Conservation (phyloP, 345 rosid species). For the Lagerstroemia speciosa region DNA sequence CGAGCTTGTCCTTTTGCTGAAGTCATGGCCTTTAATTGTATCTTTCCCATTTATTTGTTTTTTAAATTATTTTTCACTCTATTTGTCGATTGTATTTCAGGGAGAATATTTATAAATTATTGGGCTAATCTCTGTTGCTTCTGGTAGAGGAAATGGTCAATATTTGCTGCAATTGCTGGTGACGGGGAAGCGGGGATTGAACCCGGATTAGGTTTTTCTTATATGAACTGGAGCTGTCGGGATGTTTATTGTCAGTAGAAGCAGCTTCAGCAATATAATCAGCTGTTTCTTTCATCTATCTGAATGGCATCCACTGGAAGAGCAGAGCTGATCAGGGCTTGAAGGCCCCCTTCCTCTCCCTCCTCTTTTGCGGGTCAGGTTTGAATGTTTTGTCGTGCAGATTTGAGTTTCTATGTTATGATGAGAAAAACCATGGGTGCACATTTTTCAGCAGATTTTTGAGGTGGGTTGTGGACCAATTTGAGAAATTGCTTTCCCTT, state of each 20-base stretch:
- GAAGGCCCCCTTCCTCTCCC: slow-evolving; percentile 23
- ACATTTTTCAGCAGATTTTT: slow-evolving; percentile 23
- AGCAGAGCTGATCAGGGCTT: slow-evolving; percentile 39
- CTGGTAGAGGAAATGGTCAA: slow-evolving; percentile 13
- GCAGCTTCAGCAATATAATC: slow-evolving; percentile 28
- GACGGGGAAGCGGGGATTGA: slow-evolving; percentile 11
- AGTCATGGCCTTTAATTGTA: neutral
- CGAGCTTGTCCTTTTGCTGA: neutral
- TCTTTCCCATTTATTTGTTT: neutral
- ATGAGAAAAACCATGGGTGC: neutral
- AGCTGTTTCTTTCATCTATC: slow-evolving; percentile 58
- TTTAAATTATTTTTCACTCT: neutral
- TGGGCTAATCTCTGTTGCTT: neutral
- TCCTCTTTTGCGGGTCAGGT: neutral
- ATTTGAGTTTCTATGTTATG: neutral
- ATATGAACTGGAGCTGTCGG: slow-evolving; percentile 33
- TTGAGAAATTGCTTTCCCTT: neutral
- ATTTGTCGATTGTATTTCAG: neutral
- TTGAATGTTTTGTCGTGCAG: neutral
- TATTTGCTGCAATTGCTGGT: slow-evolving; percentile 6
- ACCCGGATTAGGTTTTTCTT: neutral
- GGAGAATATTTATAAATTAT: neutral
- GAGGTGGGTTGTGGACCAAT: neutral
- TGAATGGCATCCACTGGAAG: slow-evolving; percentile 93
- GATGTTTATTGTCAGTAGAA: slow-evolving; percentile 41